phyloP scores from a whole-genome alignment of 257 asterid species.

The Rubia yunnanensis region DNA sequence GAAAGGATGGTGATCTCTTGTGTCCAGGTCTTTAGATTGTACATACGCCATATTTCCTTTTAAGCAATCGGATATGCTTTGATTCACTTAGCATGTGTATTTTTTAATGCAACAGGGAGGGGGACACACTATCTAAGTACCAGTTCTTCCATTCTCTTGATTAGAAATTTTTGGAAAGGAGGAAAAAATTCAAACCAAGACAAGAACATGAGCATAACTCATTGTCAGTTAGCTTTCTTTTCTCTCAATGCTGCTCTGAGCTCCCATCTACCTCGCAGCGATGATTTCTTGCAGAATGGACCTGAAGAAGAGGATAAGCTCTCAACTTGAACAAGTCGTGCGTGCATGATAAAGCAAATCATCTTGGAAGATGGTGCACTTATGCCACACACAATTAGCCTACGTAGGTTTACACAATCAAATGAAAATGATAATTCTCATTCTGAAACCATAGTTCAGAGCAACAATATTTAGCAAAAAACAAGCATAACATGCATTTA shows the following conservation, averaged over 20 bases:
- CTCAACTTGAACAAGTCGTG: slow-evolving; percentile 76
- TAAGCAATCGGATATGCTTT: too few relatives aligned
- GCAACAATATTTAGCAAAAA: too few relatives aligned
- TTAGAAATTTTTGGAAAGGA: slow-evolving; percentile 75
- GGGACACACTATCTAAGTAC: too few relatives aligned
- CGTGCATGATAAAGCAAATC: too few relatives aligned
- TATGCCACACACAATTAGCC: too few relatives aligned
- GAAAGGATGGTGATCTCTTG: slow-evolving; percentile 67
- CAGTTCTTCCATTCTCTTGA: slow-evolving; percentile 12
- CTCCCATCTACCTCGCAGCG: slow-evolving; percentile 61
- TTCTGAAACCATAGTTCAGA: too few relatives aligned
- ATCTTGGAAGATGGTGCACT: too few relatives aligned
- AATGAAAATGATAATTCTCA: too few relatives aligned
- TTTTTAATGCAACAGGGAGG: background rate
- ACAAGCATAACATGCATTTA: too few relatives aligned
- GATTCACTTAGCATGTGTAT: too few relatives aligned
- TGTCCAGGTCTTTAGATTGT: slow-evolving; percentile 47
- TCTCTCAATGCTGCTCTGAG: slow-evolving; percentile 77
- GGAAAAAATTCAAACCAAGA: slow-evolving; percentile 49
- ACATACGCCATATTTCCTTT: background rate
- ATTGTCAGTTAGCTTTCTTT: slow-evolving; percentile 73
- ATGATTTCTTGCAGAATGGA: slow-evolving; percentile 80
- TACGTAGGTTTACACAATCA: too few relatives aligned
- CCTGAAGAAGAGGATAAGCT: slow-evolving; percentile 66
- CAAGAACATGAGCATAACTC: slow-evolving; percentile 68